Conservation (phyloP, 768 basidiomycete species). For the Boletellus ananiceps region DNA sequence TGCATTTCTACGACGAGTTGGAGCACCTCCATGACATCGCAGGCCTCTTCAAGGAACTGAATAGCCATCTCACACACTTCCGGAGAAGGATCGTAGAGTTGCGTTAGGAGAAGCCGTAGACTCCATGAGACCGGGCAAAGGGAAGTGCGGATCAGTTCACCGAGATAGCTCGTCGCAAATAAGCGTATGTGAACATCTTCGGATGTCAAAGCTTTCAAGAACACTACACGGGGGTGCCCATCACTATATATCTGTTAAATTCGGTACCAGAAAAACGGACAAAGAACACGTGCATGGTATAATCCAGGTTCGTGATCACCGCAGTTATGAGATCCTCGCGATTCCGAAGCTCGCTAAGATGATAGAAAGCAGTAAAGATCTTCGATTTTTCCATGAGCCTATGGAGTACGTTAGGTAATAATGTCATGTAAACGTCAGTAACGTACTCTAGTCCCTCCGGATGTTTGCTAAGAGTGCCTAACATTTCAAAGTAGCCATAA, state of each 20-base stretch:
- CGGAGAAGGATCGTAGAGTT: conserved; percentile 87
- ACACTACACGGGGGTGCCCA: conserved; percentile 87
- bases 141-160: conserved; percentile 67
- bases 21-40: conserved; percentile 76
- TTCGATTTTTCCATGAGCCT: conserved; percentile 89
- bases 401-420: conserved; percentile 1
- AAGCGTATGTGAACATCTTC: conserved; percentile 86
- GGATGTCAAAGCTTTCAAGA: conserved; percentile 93
- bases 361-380: conserved; percentile 94
- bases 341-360: conserved; percentile 83
- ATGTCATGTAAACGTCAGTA: background rate
- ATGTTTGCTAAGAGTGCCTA: conserved; percentile 85
- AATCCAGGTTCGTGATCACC: conserved; percentile 90
- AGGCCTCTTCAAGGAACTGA: conserved; percentile 83
- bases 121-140: conserved; percentile 77
- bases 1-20: conserved; percentile 92
- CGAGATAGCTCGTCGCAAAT: conserved; percentile 85
- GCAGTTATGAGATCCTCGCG: conserved; percentile 90
- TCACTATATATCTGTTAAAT: conserved; percentile 51
- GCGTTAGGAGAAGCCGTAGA: conserved; percentile 85
- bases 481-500: conserved; percentile 92
- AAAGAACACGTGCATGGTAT: conserved; percentile 61
- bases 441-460: conserved; percentile 86
- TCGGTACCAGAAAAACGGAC: conserved; percentile 1
- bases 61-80: conserved; percentile 92